A percentile compares a stretch with the other conserved stretches of the same genome.
These are phyloP conservation scores for Basipetospora chlamydospora DNA, from an alignment of 2,329 filamentous ascomycete genomes.

Conservation along the genomic window DNA sequence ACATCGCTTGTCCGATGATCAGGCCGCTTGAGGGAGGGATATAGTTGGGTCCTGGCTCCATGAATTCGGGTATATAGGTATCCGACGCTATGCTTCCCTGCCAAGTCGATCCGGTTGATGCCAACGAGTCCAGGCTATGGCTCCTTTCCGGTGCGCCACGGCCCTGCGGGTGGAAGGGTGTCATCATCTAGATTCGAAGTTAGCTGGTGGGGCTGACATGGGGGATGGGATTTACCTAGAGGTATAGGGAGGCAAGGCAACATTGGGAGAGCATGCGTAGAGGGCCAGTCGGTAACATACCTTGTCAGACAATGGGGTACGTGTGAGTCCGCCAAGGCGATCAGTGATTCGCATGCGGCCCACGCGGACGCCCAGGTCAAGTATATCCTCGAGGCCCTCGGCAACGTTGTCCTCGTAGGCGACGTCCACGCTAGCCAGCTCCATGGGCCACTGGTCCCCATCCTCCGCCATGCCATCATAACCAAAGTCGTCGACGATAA, in stretches of 20 bases:
- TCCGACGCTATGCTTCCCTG: neutral
- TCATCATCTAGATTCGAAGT: too few relatives aligned
- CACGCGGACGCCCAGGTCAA: slow-evolving; percentile 57
- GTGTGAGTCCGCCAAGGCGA: slow-evolving; percentile 56
- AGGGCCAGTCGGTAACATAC: too few relatives aligned
- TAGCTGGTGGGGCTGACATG: too few relatives aligned
- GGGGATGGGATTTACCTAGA: too few relatives aligned
- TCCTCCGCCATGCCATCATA: slow-evolving; percentile 47
- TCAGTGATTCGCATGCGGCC: slow-evolving; percentile 61
- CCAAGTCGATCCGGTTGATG: neutral
- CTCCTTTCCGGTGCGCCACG: too few relatives aligned
- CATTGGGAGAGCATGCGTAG: too few relatives aligned
- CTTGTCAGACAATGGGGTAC: slow-evolving; percentile 57
- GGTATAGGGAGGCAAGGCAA: too few relatives aligned
- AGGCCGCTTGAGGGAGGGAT: slow-evolving; percentile 54
- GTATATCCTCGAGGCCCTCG: slow-evolving; percentile 43
- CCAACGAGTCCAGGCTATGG: neutral
- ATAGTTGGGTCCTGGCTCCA: slow-evolving; percentile 50
- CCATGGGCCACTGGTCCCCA: slow-evolving; percentile 44
- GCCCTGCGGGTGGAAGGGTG: too few relatives aligned
- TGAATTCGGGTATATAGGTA: slow-evolving; percentile 31
- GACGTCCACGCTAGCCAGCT: slow-evolving; percentile 48
- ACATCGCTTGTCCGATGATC: slow-evolving; percentile 42
- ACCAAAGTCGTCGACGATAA: slow-evolving; percentile 34
- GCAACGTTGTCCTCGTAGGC: slow-evolving; percentile 47